Evolutionary conservation across 1,284 basidiomycete genomes (phyloP).

Genomic region (Fomitopsis betulina): DNA sequence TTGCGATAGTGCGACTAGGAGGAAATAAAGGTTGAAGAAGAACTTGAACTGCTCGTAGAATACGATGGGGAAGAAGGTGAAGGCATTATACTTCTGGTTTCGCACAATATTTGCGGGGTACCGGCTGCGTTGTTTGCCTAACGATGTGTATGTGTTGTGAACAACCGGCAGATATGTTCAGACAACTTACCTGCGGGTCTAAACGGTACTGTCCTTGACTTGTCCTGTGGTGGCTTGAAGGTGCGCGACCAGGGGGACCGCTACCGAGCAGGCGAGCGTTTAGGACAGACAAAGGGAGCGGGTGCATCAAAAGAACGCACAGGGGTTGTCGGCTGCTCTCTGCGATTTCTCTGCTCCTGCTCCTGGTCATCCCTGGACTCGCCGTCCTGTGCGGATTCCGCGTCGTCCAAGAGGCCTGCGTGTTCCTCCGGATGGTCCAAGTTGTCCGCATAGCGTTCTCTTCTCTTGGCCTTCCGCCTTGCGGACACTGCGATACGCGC

Average conservation of each 20-base stretch:
- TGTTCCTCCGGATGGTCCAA: slow-evolving; percentile 58
- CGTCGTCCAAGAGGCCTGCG: slow-evolving; percentile 40
- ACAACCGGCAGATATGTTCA: not conserved
- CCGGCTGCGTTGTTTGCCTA: slow-evolving; percentile 64
- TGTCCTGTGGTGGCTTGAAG: slow-evolving; percentile 46
- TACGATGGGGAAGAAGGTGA: slow-evolving; percentile 94
- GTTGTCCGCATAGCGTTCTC: slow-evolving; percentile 38
- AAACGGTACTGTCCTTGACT: slow-evolving; percentile 76
- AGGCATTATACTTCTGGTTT: slow-evolving; percentile 97
- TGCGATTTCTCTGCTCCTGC: slow-evolving; percentile 11
- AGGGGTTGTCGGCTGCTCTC: slow-evolving; percentile 19
- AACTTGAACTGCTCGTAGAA: slow-evolving; percentile 99
- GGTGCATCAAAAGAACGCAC: slow-evolving; percentile 13
- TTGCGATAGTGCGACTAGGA: slow-evolving; percentile 94
- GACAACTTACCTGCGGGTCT: slow-evolving; percentile 58
- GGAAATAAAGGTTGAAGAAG: slow-evolving; percentile 99
- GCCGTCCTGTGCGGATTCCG: slow-evolving; percentile 28
- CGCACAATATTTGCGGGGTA: slow-evolving; percentile 87
- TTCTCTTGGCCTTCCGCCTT: slow-evolving; percentile 36
- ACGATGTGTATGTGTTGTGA: not conserved
- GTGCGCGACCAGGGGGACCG: slow-evolving; percentile 27
- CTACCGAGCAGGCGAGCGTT: slow-evolving; percentile 15
- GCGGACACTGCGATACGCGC: slow-evolving; percentile 32
- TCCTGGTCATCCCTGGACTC: slow-evolving; percentile 17
- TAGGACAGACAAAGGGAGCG: not conserved